phyloP scores from a whole-genome alignment of 2,329 filamentous ascomycete genomes.

The Pseudogymnoascus sp. region DNA sequence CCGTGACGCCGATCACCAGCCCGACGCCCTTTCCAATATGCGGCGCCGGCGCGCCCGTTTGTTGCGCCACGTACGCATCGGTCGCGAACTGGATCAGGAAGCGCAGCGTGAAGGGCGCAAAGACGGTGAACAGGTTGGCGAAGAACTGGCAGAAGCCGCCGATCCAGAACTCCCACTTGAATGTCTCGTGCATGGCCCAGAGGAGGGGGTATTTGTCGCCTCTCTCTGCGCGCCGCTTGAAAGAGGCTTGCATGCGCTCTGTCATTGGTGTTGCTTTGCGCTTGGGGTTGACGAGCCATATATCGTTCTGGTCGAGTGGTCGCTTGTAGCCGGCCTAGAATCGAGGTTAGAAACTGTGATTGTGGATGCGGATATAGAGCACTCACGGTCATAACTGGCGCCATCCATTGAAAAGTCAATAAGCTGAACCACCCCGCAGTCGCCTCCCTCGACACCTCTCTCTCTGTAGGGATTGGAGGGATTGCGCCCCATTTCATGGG shows the following conservation, averaged over 20 bases:
- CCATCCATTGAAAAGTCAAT: constrained; percentile 85
- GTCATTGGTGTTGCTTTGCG: constrained; percentile 65
- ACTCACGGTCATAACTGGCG: constrained; percentile 69
- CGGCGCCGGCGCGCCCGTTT: constrained; percentile 45
- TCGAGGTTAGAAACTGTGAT: constrained; percentile 15
- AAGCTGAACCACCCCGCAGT: constrained; percentile 64
- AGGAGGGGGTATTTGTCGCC: constrained; percentile 67
- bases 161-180: constrained; percentile 74
- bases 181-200: constrained; percentile 79
- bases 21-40: constrained; percentile 69
- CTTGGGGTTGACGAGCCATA: constrained; percentile 81
- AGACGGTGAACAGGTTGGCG: constrained; percentile 67
- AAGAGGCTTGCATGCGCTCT: constrained; percentile 55
- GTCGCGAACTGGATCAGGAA: constrained; percentile 81
- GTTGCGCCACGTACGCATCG: constrained; percentile 63
- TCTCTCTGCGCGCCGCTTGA: constrained; percentile 56
- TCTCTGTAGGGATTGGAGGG: constrained; percentile 47
- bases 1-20: constrained; percentile 72
- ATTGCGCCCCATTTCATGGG: constrained; percentile 51
- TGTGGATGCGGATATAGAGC: background rate
- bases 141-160: constrained; percentile 70
- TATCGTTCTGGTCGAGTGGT: constrained; percentile 71
- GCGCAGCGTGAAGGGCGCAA: constrained; percentile 76
- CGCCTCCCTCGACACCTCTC: constrained; percentile 56
- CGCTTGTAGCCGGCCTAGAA: constrained; percentile 72